Evolutionary conservation across 805 yeast species (phyloP), one percentile per base, ranked within the genome.

Genomic region (Huiozyma naganishii): DNA sequence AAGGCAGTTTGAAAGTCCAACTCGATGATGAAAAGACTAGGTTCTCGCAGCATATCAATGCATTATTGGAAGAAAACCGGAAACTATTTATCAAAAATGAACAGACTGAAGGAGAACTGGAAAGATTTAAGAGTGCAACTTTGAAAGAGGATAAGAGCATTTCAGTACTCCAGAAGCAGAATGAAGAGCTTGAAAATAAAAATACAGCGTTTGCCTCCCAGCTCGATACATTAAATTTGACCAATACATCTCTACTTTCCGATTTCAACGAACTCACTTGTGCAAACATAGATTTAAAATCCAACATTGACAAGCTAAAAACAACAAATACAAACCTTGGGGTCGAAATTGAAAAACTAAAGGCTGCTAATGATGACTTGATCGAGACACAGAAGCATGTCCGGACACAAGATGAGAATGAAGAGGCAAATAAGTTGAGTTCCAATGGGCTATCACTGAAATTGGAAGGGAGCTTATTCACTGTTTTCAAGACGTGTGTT

Each of bases 401-500:
- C 23, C 23, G 23, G 4, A 30, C 33, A 30, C 33, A 30, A 30
- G 32, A 12, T 30, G 29, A 13, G 30, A 41, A 32, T 23, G 29
- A n/a, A 5, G 8, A 29, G 27, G 45, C 42, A n/a, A 32, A 30
- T 29, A 29, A 10, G 6, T 12, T 6, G 27, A 34, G 32, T 9
- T 30, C 6, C 28, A 32, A 32, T 37, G 32, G 29, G 11, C 4
- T 9, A 30, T 9, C n/a, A 30, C 33, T 9, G 3, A 39, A 12
- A 9, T 29, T 29, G 27, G 12, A 17, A 11, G 23, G 29, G 27
- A 48, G 44, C 27, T 32, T 59, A 27, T 64, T 62, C 46, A 52
- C 55, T n/a, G 62, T 70, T 37, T 57, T 79, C 45, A 55, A 70
- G 5, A 73, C 66, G 4, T 69, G 71, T 37, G 80, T 89, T 45